A percentile compares a stretch with the other conserved stretches of the same genome.
Evolutionary conservation across 371 early-diverging fungal species (phyloP).

Genomic region (Gilbertella persicaria): DNA sequence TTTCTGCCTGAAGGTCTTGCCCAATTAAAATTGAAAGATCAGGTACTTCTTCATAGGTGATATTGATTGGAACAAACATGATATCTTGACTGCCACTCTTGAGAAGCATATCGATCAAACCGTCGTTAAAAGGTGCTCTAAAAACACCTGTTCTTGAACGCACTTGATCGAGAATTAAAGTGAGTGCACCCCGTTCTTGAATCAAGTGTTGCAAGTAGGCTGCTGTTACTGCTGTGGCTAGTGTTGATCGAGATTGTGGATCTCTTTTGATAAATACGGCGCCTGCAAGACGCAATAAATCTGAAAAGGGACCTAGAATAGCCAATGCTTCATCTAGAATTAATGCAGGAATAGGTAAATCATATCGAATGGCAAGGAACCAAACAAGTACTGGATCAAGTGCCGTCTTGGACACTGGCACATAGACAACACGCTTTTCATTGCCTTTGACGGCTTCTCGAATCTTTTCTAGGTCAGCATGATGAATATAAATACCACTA

Average conservation of each 20-base stretch:
- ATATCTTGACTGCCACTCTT: constrained; percentile 8
- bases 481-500: constrained; percentile 24
- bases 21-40: constrained; percentile 22
- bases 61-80: constrained; percentile 32
- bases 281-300: constrained; percentile 30
- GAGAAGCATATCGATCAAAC: constrained; percentile 23
- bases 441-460: constrained; percentile 8
- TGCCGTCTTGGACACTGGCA: constrained; percentile 34
- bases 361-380: constrained; percentile 33
- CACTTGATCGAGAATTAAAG: constrained; percentile 26
- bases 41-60: constrained; percentile 31
- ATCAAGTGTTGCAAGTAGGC: constrained; percentile 26
- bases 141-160: constrained; percentile 28
- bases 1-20: constrained; percentile 17
- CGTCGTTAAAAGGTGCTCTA: constrained; percentile 26
- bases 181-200: constrained; percentile 26
- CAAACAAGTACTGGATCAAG: constrained; percentile 35
- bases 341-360: constrained; percentile 31
- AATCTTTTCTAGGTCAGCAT: constrained; percentile 17
- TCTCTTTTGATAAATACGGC: constrained; percentile 33
- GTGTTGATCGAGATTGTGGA: constrained; percentile 14
- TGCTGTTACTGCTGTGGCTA: constrained; percentile 29
- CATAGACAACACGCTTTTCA: constrained; percentile 29
- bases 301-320: constrained; percentile 32
- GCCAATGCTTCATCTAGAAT: constrained; percentile 33